Base-by-base conservation (phyloP, 805 yeast species). In the Cyberlindnera maritima region DNA sequence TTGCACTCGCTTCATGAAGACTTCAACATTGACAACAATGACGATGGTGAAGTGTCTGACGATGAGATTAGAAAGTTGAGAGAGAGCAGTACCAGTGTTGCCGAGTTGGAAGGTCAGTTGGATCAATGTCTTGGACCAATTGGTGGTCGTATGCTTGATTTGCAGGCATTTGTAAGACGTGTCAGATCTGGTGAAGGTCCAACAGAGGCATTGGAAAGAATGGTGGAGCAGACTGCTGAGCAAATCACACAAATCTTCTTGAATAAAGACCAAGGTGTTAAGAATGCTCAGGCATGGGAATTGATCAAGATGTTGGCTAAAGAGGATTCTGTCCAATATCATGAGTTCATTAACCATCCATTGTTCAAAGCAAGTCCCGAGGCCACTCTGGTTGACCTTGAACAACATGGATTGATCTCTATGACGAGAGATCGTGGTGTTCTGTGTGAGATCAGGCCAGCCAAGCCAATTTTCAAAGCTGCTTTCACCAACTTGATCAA, bases 61-160 rank as follows among this genome's bases (percentile, higher is more conserved):
- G 64, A 60, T 9, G 58, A 60, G 11, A 62, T 59, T 31, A 51
- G 59, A 25, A 47, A 43, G 18, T 35, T 47, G 34, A 49, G 47
- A 9, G 35, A 41, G 2, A 17, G 48, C 3, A 21, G 31, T 13
- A 19, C 35, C 36, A 47, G 36, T 39, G 50, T 41, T 32, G 51
- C 56, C 6, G 54, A 56, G 19, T 51, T 63, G 5, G 50, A 56
- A 12, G 50, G 60, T 2, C 74, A 72, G 10, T 71, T 90, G 20
- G 83, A 79, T 20, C 65, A 68, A 5, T 76, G 83, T 28, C 67
- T 91, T 29, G 79, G 70, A 23, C 95, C 96, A 12, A 67, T 94
- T 23, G 99, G 99, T 18, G 99, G 99, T 35, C 80, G 99, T 52
- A 86, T 92, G 91, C 74, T 90, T 38, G 99, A 94, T 64, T 72